Evolutionary conservation across 2,329 filamentous ascomycete genomes (phyloP).

Genomic region (Fusarium sterilihyphosum): DNA sequence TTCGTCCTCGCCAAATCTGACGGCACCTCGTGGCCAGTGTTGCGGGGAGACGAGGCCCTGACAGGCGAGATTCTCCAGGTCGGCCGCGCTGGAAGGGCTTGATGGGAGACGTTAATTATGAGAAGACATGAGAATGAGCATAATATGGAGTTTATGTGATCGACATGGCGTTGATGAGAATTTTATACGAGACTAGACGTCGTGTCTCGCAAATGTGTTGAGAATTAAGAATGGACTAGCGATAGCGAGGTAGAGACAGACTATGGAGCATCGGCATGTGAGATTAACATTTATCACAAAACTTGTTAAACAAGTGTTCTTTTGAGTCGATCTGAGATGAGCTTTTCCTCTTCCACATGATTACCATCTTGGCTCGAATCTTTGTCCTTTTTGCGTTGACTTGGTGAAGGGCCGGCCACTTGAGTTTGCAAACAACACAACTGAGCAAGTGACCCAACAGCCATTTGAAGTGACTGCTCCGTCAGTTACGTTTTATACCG

Average conservation of each 20-base stretch:
- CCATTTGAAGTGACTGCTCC: background rate
- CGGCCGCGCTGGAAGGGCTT: constrained; percentile 75
- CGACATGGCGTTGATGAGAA: constrained; percentile 26
- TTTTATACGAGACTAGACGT: background rate
- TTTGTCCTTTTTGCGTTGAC: background rate
- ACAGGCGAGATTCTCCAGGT: constrained; percentile 87
- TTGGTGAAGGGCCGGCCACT: background rate
- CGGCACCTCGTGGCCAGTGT: constrained; percentile 83
- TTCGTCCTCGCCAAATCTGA: constrained; percentile 77
- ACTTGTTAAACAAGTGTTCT: background rate
- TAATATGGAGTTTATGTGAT: constrained; percentile 29
- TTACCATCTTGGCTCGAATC: background rate
- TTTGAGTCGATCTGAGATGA: background rate
- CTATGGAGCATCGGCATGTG: background rate
- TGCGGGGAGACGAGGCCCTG: constrained; percentile 77
- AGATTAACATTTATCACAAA: background rate
- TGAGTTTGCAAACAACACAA: background rate
- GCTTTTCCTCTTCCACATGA: no score
- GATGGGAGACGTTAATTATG: background rate
- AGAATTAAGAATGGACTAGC: constrained; percentile 14
- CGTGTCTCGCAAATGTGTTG: background rate
- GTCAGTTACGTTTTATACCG: background rate
- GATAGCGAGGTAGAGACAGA: background rate
- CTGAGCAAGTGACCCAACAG: background rate
- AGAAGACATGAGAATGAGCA: constrained; percentile 15